Percentiles rank a stretch among this genome's conserved stretches.
Conservation (phyloP, 2,329 filamentous ascomycete genomes). For the Pseudogymnoascus sp. region DNA sequence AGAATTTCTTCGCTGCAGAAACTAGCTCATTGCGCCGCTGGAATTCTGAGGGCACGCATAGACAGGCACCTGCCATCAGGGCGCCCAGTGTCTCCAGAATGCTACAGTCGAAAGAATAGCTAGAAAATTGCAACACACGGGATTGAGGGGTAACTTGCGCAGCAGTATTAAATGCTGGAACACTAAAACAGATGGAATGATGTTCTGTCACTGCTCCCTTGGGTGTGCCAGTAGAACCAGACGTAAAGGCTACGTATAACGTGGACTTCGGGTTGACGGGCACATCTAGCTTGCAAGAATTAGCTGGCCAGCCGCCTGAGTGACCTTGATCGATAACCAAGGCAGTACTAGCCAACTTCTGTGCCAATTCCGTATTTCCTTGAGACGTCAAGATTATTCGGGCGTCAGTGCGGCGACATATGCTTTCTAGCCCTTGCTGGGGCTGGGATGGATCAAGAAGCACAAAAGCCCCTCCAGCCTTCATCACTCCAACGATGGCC, state of each 20-base stretch:
- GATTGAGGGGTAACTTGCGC: constrained; percentile 29
- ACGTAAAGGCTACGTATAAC: constrained; percentile 27
- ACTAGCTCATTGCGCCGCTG: constrained; percentile 66
- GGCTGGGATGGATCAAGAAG: constrained; percentile 25
- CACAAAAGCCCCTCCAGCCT: constrained; percentile 22
- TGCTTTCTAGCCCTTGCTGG: constrained; percentile 12
- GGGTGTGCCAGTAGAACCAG: constrained; percentile 40
- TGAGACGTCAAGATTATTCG: neutral
- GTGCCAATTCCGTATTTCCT: neutral
- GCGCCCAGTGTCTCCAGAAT: constrained; percentile 5
- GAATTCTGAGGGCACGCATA: constrained; percentile 59
- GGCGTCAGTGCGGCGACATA: constrained; percentile 8
- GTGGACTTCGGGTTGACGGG: neutral
- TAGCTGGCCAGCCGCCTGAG: neutral
- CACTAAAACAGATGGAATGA: constrained; percentile 15
- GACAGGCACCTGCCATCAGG: constrained; percentile 13
- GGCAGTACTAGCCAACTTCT: neutral
- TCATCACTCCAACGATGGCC: constrained; percentile 18
- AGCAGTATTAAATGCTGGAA: constrained; percentile 19
- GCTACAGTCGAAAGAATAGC: constrained; percentile 8
- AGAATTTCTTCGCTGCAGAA: constrained; percentile 48
- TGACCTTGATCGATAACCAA: neutral
- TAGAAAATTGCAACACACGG: constrained; percentile 30
- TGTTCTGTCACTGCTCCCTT: constrained; percentile 38
- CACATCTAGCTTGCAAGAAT: neutral